Evolutionary conservation across 2,329 filamentous ascomycete species (phyloP).

Genomic region (Stemphylium beticola): DNA sequence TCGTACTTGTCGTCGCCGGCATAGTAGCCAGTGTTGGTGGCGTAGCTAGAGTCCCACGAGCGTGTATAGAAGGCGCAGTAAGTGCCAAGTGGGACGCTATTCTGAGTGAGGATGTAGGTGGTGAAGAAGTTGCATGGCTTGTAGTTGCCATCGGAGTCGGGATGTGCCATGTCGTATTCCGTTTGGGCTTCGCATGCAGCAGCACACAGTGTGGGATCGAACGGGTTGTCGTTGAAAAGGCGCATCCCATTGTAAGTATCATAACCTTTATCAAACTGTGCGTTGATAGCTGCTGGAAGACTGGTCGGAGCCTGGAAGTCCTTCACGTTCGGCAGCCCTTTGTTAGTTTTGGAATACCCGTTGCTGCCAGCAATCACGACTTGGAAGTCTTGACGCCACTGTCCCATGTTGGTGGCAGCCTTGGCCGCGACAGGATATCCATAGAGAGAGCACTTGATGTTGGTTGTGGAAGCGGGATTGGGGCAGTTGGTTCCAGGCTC

Average conservation of each 20-base stretch:
- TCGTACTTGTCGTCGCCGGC: too few relatives aligned
- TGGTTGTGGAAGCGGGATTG: not conserved
- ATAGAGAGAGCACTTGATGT: constrained; percentile 1
- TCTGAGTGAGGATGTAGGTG: constrained; percentile 2
- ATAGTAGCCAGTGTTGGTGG: too few relatives aligned
- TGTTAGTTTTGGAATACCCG: not conserved
- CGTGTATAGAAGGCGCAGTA: too few relatives aligned
- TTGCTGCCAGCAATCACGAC: constrained; percentile 1
- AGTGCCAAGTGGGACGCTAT: not conserved
- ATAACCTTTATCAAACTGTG: not conserved
- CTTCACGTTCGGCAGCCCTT: too few relatives aligned
- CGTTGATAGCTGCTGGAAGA: not conserved
- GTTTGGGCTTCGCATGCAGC: not conserved
- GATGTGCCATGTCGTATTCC: not conserved
- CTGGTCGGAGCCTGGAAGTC: not conserved
- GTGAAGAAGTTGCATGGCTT: constrained; percentile 1
- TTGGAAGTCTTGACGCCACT: constrained; percentile 1
- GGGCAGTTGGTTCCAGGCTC: not conserved
- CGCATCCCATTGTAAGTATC: not conserved
- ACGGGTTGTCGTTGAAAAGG: not conserved
- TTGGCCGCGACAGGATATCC: not conserved
- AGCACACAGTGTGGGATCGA: not conserved
- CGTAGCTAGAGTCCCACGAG: too few relatives aligned
- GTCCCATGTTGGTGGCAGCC: constrained; percentile 1
- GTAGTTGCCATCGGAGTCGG: not conserved